Conservation (phyloP, 1,284 basidiomycete genomes). For the Rhodotorula sp. region DNA sequence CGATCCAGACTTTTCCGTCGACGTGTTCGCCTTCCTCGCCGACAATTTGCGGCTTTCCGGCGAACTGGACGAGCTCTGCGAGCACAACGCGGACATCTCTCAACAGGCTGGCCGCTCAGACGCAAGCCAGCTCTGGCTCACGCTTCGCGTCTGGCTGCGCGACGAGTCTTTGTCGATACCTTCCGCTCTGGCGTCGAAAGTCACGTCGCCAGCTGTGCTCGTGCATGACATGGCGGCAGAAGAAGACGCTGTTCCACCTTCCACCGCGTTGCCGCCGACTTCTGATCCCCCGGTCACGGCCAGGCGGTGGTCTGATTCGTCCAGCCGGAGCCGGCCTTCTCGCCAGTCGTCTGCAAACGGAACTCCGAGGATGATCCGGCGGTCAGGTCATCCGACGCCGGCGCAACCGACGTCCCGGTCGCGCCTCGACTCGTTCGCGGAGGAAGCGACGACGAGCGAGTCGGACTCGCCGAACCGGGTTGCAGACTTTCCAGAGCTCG, state of each 20-base stretch:
- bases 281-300: neutral
- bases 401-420: neutral
- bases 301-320: neutral
- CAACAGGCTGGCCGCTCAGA: constrained; percentile 22
- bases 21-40: constrained; percentile 32
- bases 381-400: neutral
- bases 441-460: constrained; percentile 35
- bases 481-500: constrained; percentile 18
- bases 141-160: constrained; percentile 34
- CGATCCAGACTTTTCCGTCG: constrained; percentile 34
- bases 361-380: neutral
- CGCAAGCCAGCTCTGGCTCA: constrained; percentile 35
- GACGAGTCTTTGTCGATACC: constrained; percentile 9
- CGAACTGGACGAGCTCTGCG: constrained; percentile 32
- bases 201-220: neutral
- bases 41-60: constrained; percentile 25
- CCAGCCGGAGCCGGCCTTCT: neutral
- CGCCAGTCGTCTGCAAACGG: constrained; percentile 3
- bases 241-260: neutral
- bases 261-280: neutral
- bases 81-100: constrained; percentile 26
- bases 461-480: constrained; percentile 5
- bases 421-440: constrained; percentile 28
- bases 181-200: constrained; percentile 11
- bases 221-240: neutral